Base-by-base conservation (phyloP, 2,329 filamentous ascomycete species). In the Botryotinia calthae region DNA sequence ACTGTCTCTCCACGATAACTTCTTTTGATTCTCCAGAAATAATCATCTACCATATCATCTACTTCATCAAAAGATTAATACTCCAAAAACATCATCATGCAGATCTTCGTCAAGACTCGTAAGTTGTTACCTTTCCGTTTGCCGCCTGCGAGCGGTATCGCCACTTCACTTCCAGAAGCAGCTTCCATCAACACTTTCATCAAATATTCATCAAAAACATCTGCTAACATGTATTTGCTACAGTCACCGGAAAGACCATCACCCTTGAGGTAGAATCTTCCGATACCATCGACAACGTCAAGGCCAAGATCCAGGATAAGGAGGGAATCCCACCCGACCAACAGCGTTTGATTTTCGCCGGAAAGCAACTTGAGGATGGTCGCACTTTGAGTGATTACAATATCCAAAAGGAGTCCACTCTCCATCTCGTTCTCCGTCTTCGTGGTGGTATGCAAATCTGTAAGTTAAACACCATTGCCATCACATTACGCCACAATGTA, bases 191-290 rank as follows among this genome's bases (percentile, higher is more conserved):
- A 56, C 7, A 25, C 25, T 2, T 18, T 9, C n/a, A 42, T 42
- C 65, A 31, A 76, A 89, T 93, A 42, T 7, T 31, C 10, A 42
- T 68, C 56, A 22, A 46, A n/a, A 70, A 76, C 91, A 91, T 82
- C 91, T 94, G 34, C 88, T 88, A 83, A 88, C 87, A 83, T 86
- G 84, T 86, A 86, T 84, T 84, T 85, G 86, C 87, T 84, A 84
- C 86, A 80, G 89, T 98, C 74, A 97, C 95, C 82, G 94, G 94
- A 79, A 97, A 97, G 88, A 97, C 94, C 70, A 97, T 97, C 81
- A 97, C 94, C 91, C 95, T 99, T 82, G 95, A 99, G 94, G 96
- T 98, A 87, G 96, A 98, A 92, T 97, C 94, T 82, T 95, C 92
- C 84, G 96, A 98, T 87, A 98, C 95, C 84, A 98, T 98, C 87